These are phyloP conservation scores for Fragilariopsis cylindrus DNA, from an alignment of 108 stramenopile genomes.

Conservation along the genomic window DNA sequence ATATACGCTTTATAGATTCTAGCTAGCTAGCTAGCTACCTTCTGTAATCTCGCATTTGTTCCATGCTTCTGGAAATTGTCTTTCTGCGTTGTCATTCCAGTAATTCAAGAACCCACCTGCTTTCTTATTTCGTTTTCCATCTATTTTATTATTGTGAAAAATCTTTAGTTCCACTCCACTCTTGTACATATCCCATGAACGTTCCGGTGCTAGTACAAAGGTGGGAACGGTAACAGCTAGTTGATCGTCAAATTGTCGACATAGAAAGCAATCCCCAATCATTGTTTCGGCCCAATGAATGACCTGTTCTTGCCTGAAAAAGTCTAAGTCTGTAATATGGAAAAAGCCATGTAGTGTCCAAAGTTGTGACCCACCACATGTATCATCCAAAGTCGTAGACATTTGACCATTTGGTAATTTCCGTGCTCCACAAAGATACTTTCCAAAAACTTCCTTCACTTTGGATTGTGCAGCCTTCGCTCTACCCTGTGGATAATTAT, in stretches of 20 bases:
- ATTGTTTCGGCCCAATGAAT: slow-evolving; percentile 23
- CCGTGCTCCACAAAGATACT: slow-evolving; percentile 24
- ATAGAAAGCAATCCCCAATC: slow-evolving; percentile 45
- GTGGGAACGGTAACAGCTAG: slow-evolving; percentile 51
- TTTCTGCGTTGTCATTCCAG: slow-evolving; percentile 25
- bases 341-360: slow-evolving; percentile 46
- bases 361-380: background rate
- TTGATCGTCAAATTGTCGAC: slow-evolving; percentile 50
- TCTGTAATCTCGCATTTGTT: slow-evolving; percentile 9
- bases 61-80: slow-evolving; percentile 29
- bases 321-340: slow-evolving; percentile 55
- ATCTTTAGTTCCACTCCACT: slow-evolving; percentile 32
- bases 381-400: background rate
- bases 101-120: slow-evolving; percentile 24
- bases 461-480: slow-evolving; percentile 1
- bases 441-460: slow-evolving; percentile 35
- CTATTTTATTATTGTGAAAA: slow-evolving; percentile 43
- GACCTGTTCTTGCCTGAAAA: slow-evolving; percentile 30
- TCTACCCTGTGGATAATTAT: slow-evolving; percentile 37
- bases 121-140: slow-evolving; percentile 28
- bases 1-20: no score
- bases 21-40: background rate
- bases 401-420: slow-evolving; percentile 15
- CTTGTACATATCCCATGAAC: slow-evolving; percentile 30
- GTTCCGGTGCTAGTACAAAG: slow-evolving; percentile 38